Base-by-base conservation (phyloP, 768 basidiomycete genomes). In the Agaricus sinodeliciosus region DNA sequence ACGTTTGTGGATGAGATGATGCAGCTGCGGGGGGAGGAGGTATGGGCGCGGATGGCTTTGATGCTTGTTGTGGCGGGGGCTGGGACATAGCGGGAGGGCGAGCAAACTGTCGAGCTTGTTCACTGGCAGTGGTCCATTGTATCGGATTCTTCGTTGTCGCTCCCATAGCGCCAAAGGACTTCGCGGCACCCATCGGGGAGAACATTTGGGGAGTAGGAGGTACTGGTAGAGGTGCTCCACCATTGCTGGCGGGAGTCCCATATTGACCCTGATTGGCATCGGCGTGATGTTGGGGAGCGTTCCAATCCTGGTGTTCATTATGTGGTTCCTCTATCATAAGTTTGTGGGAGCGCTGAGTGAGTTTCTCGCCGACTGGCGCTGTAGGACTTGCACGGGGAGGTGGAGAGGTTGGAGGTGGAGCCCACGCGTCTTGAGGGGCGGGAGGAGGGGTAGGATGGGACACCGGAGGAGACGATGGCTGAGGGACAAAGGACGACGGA, bases 121-220 rank as follows among this genome's bases (percentile, higher is more conserved):
- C 55, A 15, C 68, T 69, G 9, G 68, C 67, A 13, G 62, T 61
- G 9, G 62, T 63, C 22, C 57, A 48, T 39, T 61, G 31, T 31
- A 5, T 55, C 42, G 60, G 55, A 35, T 57, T 59, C 22, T 56
- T 51, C 40, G 54, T 57, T 3, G 59, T 56, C 51, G 62, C 63
- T 26, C 60, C 62, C 7, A 62, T 64, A 12, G 62, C 58, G 19
- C 62, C 62, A 27, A 62, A 53, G 43, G 61, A 62, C 22, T 59
- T 62, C 39, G 45, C 22, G 15, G 43, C 43, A 9, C 25, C 35
- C 3, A 19, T 9, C 13, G 36, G 31, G 13, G 50, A 35, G 16
- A 31, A 28, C 3, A n/a, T 18, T 28, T 45, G 39, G 7, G 40
- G 31, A 25, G 39, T 13, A 42, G 52, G 52, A 26, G 45, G 28